A percentile compares a stretch with the other conserved stretches of the same genome.
Evolutionary conservation across 768 basidiomycete genomes (phyloP).

Genomic region (Termitomyces titanicus): DNA sequence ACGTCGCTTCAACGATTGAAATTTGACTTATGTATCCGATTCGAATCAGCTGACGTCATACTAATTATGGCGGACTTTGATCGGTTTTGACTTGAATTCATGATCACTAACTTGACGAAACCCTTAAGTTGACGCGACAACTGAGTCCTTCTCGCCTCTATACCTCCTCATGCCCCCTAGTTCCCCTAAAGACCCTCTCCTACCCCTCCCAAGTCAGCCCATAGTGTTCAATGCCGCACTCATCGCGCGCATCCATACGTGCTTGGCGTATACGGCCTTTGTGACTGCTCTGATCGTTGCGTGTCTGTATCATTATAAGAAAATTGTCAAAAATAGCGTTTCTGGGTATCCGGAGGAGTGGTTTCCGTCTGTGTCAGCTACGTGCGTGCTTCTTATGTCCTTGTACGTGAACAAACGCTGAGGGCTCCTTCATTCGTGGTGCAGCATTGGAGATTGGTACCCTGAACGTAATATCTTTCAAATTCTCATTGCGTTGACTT

Average conservation of each 20-base stretch:
- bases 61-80: background rate
- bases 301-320: conserved; percentile 69
- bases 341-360: conserved; percentile 84
- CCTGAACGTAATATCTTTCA: conserved; percentile 85
- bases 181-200: background rate
- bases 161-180: conserved; percentile 2
- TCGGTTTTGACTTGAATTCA: too few species aligned
- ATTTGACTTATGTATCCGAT: background rate
- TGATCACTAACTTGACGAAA: too few species aligned
- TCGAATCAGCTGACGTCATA: conserved; percentile 8
- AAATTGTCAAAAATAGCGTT: conserved; percentile 82
- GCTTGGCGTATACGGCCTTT: conserved; percentile 66
- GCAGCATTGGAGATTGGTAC: conserved; percentile 87
- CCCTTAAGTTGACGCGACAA: background rate
- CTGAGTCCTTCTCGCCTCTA: background rate
- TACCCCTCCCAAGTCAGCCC: background rate
- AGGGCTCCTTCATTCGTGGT: background rate
- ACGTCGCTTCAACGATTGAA: too few species aligned
- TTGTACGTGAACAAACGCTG: background rate
- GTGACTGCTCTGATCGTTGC: conserved; percentile 58
- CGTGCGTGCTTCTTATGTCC: conserved; percentile 39
- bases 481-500: conserved; percentile 81
- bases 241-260: conserved; percentile 63
- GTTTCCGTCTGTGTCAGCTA: conserved; percentile 88
- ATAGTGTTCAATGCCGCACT: conserved; percentile 43